phyloP scores from a whole-genome alignment of 345 rosid genomes.

The Citrus trifoliata region DNA sequence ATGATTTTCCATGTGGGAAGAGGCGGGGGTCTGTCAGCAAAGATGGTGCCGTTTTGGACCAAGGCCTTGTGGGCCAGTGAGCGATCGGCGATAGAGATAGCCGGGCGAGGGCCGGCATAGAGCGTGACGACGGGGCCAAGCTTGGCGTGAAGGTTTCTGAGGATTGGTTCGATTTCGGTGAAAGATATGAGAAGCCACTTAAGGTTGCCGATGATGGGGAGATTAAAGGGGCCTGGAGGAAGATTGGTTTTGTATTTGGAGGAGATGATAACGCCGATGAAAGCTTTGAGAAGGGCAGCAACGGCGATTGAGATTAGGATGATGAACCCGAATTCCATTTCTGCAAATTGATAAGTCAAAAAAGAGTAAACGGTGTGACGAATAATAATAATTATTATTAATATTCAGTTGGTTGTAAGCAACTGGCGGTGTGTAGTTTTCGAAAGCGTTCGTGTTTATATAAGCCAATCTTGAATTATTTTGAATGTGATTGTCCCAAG shows the following conservation, averaged over 20 bases:
- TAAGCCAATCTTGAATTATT: too few species aligned
- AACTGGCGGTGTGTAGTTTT: too few species aligned
- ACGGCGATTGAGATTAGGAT: not conserved
- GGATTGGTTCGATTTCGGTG: not conserved
- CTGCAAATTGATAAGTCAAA: not conserved
- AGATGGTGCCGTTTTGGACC: constrained; percentile 14
- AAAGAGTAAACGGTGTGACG: too few species aligned
- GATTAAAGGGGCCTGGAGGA: constrained; percentile 6
- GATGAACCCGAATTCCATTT: constrained; percentile 1
- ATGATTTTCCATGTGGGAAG: not conserved
- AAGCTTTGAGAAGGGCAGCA: not conserved
- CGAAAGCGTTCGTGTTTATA: too few species aligned
- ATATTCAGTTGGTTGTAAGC: too few species aligned
- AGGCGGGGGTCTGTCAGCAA: constrained; percentile 12
- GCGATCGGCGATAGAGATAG: constrained; percentile 14
- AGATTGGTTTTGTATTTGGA: not conserved
- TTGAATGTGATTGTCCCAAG: too few species aligned
- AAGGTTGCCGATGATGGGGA: constrained; percentile 13
- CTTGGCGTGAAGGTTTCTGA: constrained; percentile 7
- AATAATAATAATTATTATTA: too few species aligned
- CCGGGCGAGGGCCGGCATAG: constrained; percentile 3
- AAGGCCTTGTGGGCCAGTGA: constrained; percentile 17
- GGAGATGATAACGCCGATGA: not conserved
- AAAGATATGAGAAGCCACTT: not conserved
- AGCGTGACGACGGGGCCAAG: constrained; percentile 15